Evolutionary conservation across 129 eudicot species (phyloP), one percentile per base, ranked within the genome.

Genomic region (Sambucus nigra): DNA sequence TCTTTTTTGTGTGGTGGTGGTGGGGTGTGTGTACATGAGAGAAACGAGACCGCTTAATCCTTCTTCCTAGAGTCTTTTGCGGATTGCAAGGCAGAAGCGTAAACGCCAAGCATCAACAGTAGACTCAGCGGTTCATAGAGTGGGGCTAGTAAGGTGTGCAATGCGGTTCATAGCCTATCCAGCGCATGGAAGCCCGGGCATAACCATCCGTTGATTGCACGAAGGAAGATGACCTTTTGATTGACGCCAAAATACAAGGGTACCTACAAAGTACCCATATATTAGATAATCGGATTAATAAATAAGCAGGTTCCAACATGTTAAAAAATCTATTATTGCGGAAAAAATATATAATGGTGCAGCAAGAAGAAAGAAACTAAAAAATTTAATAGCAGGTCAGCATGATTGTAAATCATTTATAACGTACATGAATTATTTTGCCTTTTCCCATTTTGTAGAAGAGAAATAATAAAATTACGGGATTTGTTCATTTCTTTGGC

Each of bases 101-200:
- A 76, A 65, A 18, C 87, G 87, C 88, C 94, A 82, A 32, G 89
- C 69, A 52, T 91, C 95, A 25, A 79, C 15, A 7, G 57, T 56
- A 25, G 72, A 69, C 56, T 86, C 99, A 0, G 99, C 95, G 54
- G 82, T 38, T 5, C 25, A 57, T 61, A 3, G 95, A 68, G 55
- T 91, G 99, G 2, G 99, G 95, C 99, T 95, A 91, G 74, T 91
- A 86, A 41, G 99, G 95, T 0, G 94, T 91, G 84, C 99, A 91
- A 3, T 84, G 94, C 21, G 95, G 94, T 57, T 86, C 99, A 26
- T 85, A 75, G 17, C 99, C 99, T 56, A 91, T 72, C 82, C 77
- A 83, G 22, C 87, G 67, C 53, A 91, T 5, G 51, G 78, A 95
- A 49, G 95, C 99, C 65, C 74, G 79, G 48, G 95, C 99, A 65